phyloP scores from a whole-genome alignment of 2,329 filamentous ascomycete genomes.

The Lizonia empirigonia region DNA sequence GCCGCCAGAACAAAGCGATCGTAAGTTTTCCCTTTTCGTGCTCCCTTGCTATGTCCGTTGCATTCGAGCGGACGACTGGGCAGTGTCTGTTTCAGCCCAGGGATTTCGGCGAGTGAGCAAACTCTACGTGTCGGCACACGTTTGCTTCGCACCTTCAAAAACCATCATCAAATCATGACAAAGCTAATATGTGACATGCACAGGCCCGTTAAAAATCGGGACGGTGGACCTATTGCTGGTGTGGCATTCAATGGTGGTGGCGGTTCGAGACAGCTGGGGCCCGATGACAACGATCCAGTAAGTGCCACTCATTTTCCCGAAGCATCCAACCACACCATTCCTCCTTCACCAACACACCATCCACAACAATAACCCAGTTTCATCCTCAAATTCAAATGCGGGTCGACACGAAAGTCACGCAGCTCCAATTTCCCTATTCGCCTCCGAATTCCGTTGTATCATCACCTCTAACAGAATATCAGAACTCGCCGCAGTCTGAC shows the following conservation, averaged over 20 bases:
- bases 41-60: slow-evolving; percentile 18
- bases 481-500: slow-evolving; percentile 54
- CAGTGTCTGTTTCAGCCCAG: slow-evolving; percentile 34
- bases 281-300: slow-evolving; percentile 62
- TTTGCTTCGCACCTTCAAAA: slow-evolving; percentile 28
- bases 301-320: slow-evolving; percentile 52
- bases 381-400: slow-evolving; percentile 42
- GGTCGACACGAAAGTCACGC: slow-evolving; percentile 34
- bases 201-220: slow-evolving; percentile 79
- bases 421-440: slow-evolving; percentile 43
- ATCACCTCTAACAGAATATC: slow-evolving; percentile 50
- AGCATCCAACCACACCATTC: slow-evolving; percentile 50
- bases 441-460: slow-evolving; percentile 43
- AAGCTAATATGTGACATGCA: slow-evolving; percentile 40
- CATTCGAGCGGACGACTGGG: slow-evolving; percentile 22
- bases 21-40: slow-evolving; percentile 36
- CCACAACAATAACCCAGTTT: slow-evolving; percentile 34
- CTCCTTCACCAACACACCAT: slow-evolving; percentile 46
- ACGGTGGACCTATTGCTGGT: slow-evolving; percentile 67
- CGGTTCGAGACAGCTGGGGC: slow-evolving; percentile 66
- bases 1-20: slow-evolving; percentile 47
- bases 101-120: slow-evolving; percentile 39
- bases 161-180: slow-evolving; percentile 31
- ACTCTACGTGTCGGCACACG: slow-evolving; percentile 42
- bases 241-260: slow-evolving; percentile 62